Evolutionary conservation across 306 rosid genomes (phyloP).

Genomic region (Rosa multiflora): DNA sequence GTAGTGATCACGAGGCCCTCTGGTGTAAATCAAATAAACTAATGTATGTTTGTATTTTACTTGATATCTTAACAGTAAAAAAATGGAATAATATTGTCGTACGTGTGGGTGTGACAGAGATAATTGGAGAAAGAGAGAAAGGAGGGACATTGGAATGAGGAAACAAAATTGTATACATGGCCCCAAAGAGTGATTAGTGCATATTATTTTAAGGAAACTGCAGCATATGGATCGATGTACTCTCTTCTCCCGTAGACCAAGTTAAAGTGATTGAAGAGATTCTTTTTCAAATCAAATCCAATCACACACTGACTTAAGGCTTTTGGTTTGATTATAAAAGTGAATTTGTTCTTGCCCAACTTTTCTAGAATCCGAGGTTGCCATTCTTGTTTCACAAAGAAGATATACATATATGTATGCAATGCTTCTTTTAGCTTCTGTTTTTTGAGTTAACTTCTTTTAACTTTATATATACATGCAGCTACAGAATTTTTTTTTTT

Average conservation of each 20-base stretch:
- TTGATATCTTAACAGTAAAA: neutral
- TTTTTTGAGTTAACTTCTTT: neutral
- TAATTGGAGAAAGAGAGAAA: neutral
- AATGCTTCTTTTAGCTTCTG: neutral
- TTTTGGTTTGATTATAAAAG: slow-evolving; percentile 16
- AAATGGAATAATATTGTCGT: neutral
- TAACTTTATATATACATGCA: neutral
- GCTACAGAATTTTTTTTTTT: neutral
- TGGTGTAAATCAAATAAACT: neutral
- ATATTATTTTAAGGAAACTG: slow-evolving; percentile 1
- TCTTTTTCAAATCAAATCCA: slow-evolving; percentile 35
- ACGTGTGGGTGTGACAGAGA: slow-evolving; percentile 5
- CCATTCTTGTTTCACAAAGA: slow-evolving; percentile 25
- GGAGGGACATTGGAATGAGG: slow-evolving; percentile 35
- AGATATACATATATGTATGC: neutral
- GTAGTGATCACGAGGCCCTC: slow-evolving; percentile 3
- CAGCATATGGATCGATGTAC: slow-evolving; percentile 29
- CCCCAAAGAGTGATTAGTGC: neutral
- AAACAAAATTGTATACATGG: slow-evolving; percentile 8
- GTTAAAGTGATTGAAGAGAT: slow-evolving; percentile 1
- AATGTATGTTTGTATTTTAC: neutral
- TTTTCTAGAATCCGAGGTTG: slow-evolving; percentile 71
- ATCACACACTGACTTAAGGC: slow-evolving; percentile 12
- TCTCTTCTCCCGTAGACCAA: neutral
- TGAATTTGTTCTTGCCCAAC: slow-evolving; percentile 17